phyloP scores from a whole-genome alignment of 768 basidiomycete genomes.

The Mycena crocata region DNA sequence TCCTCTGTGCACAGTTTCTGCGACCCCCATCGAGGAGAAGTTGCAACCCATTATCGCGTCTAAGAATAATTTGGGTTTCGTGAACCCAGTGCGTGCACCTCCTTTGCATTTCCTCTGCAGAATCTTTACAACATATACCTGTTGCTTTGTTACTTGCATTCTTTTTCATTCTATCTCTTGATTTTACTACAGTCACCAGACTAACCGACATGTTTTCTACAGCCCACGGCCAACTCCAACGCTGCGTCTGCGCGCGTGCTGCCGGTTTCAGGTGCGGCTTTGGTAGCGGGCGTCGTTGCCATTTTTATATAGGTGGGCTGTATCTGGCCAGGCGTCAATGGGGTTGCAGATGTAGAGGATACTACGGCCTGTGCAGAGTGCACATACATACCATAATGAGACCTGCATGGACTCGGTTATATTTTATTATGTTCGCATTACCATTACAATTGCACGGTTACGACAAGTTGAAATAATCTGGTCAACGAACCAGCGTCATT shows the following conservation, averaged over 20 bases:
- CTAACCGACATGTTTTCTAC: background rate
- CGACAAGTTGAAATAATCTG: too few species aligned
- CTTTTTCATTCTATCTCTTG: too few species aligned
- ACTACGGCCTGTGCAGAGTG: background rate
- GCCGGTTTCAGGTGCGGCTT: conserved; percentile 1
- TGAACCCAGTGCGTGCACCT: conserved; percentile 29
- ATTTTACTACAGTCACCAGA: too few species aligned
- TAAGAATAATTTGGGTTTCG: conserved; percentile 41
- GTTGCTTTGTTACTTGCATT: too few species aligned
- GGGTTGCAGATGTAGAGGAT: background rate
- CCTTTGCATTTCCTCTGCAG: background rate
- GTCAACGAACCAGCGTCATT: too few species aligned
- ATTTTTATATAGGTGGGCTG: conserved; percentile 13
- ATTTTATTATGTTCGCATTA: conserved; percentile 4
- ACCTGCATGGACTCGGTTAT: conserved; percentile 21
- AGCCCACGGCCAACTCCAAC: conserved; percentile 25
- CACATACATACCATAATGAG: conserved; percentile 28
- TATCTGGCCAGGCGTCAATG: too few species aligned
- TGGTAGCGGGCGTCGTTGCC: conserved; percentile 12
- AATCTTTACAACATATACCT: too few species aligned
- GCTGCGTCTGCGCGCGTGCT: conserved; percentile 10
- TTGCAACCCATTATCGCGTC: conserved; percentile 39
- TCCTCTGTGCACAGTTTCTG: conserved; percentile 10
- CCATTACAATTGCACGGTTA: conserved; percentile 7
- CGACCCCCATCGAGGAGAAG: conserved; percentile 38